Conservation (phyloP, 495 filamentous ascomycete species). For the Neurospora sp. region DNA sequence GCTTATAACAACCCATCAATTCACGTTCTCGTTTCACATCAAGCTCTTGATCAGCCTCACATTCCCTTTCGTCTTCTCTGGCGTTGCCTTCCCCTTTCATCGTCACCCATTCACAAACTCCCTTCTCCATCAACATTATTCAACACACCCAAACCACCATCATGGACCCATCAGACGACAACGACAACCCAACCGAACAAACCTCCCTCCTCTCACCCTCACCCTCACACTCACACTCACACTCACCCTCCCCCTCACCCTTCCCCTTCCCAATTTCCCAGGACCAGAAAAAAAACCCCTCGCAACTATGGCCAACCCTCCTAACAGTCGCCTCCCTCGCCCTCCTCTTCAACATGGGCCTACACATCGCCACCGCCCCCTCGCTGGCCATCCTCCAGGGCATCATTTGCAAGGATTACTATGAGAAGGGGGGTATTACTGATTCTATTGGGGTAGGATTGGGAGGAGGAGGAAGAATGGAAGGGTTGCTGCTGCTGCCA, state of each 20-base stretch:
- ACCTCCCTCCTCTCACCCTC: background rate
- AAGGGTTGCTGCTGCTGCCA: too few species aligned
- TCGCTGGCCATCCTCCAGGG: slow-evolving; percentile 29
- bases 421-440: background rate
- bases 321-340: slow-evolving; percentile 2
- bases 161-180: background rate
- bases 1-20: background rate
- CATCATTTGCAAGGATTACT: slow-evolving; percentile 32
- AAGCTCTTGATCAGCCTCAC: background rate
- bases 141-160: background rate
- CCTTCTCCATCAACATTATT: background rate
- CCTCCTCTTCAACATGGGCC: slow-evolving; percentile 21
- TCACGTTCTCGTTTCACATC: background rate
- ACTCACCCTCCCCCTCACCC: background rate
- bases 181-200: background rate
- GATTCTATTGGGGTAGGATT: background rate
- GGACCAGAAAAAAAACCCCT: too few species aligned
- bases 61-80: background rate
- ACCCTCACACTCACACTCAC: background rate
- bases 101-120: background rate
- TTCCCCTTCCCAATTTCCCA: too few species aligned
- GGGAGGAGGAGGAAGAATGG: background rate
- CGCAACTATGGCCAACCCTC: background rate
- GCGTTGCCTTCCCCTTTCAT: too few species aligned
- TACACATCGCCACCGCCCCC: slow-evolving; percentile 20